Base-by-base conservation (phyloP, 2,329 filamentous ascomycete species). In the Colletotrichum somersetense region DNA sequence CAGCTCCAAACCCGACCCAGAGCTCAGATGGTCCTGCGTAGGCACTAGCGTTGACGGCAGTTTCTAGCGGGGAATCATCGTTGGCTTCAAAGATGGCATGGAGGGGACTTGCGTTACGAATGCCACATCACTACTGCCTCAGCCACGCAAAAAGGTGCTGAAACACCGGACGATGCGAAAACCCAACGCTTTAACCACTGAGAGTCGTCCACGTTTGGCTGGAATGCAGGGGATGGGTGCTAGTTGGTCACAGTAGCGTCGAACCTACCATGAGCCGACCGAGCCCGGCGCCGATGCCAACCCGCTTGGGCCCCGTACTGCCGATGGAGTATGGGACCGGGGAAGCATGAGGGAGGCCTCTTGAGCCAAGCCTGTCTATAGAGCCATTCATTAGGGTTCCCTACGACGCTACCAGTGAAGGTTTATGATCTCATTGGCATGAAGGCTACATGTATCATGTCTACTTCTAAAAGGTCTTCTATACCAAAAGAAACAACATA, bases 171-270 rank as follows among this genome's bases (percentile, higher is more conserved):
- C 4, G 6, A 58, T 58, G 11, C 8, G 14, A 26, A 26, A 26
- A 58, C 3, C 12, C 1, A 12, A 18, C 55, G n/a, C 57, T 68
- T 57, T 20, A 64, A 52, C 50, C 50, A 59, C 56, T 64, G 35
- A 30, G 18, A 30, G 33, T 46, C n/a, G 44, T 57, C 59, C 56
- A 66, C 50, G 57, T 73, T 74, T 71, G 67, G 70, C 63, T 70
- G 67, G 61, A 73, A 73, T 66, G 73, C 73, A 66, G 66, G 66
- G 66, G 56, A 46, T 53, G 23, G 66, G 40, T 44, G 46, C 18
- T 35, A 18, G 14, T 53, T 35, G 56, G 18, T 58, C 53, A 48
- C 40, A 58, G 30, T 64, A 64, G 66, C 63, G 66, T 35, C 23
- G 26, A 57, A n/a, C 65, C 42, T 55, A 67, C 33, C 46, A 23